Evolutionary conservation across 2,329 filamentous ascomycete genomes (phyloP).

Genomic region (Sphaerostilbella broomeana): DNA sequence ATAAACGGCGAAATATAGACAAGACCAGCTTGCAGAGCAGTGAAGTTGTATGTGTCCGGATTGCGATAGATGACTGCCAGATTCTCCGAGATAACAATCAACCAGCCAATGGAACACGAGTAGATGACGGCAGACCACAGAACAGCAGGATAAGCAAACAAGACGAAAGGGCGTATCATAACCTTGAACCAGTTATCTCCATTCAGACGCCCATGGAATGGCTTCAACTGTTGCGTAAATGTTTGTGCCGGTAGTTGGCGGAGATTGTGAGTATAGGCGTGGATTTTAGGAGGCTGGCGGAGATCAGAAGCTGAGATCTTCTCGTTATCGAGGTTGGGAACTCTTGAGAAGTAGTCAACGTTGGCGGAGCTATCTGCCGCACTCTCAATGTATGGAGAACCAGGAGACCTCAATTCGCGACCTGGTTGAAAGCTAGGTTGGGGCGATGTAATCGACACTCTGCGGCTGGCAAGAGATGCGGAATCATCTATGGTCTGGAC

Average conservation of each 20-base stretch:
- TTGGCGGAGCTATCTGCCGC: constrained; percentile 18
- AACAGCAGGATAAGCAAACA: constrained; percentile 82
- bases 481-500: background rate
- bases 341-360: constrained; percentile 21
- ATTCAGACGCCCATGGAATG: constrained; percentile 72
- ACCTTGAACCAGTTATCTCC: constrained; percentile 75
- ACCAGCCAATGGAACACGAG: constrained; percentile 83
- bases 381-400: constrained; percentile 8
- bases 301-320: constrained; percentile 33
- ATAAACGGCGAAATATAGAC: constrained; percentile 88
- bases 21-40: constrained; percentile 70
- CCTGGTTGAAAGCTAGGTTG: constrained; percentile 1
- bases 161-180: constrained; percentile 71
- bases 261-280: constrained; percentile 64
- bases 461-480: background rate
- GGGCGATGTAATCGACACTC: constrained; percentile 3
- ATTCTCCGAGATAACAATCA: constrained; percentile 89
- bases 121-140: constrained; percentile 86
- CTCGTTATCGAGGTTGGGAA: constrained; percentile 36
- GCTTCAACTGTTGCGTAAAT: constrained; percentile 65
- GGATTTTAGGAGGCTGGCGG: constrained; percentile 27
- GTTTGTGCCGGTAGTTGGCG: constrained; percentile 61
- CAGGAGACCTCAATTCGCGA: background rate
- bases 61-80: constrained; percentile 74
- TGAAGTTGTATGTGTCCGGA: constrained; percentile 68